Evolutionary conservation across 2,329 filamentous ascomycete species (phyloP).

Genomic region (Claviceps pusilla): DNA sequence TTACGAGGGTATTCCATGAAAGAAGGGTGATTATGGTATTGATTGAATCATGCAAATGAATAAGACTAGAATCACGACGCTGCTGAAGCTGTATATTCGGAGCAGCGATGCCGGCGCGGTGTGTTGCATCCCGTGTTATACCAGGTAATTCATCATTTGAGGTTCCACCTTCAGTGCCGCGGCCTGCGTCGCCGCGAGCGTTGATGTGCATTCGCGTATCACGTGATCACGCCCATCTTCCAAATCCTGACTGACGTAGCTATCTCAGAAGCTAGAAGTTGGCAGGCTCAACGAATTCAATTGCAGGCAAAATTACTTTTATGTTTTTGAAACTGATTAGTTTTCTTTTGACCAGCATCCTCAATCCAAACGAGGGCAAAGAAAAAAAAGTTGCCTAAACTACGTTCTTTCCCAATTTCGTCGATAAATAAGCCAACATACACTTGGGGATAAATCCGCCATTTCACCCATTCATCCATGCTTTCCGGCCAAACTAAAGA

Average conservation of each 20-base stretch:
- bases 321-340: no score
- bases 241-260: not conserved
- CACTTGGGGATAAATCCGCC: not conserved
- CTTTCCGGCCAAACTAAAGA: not conserved
- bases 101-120: constrained; percentile 3
- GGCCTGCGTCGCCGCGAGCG: not conserved
- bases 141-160: constrained; percentile 2
- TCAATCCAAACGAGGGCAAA: not conserved
- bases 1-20: constrained; percentile 4
- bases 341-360: not conserved
- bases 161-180: constrained; percentile 1
- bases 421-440: not conserved
- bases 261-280: not conserved
- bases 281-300: not conserved
- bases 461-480: not conserved
- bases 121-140: constrained; percentile 4
- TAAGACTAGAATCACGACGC: not conserved
- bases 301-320: not conserved
- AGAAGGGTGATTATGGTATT: not conserved
- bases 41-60: not conserved
- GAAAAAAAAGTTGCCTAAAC: not conserved
- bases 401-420: not conserved
- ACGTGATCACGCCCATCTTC: not conserved
- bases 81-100: not conserved
- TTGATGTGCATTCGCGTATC: not conserved